phyloP scores from a whole-genome alignment of 305 asterid species.

The Fraxinus floribunda region DNA sequence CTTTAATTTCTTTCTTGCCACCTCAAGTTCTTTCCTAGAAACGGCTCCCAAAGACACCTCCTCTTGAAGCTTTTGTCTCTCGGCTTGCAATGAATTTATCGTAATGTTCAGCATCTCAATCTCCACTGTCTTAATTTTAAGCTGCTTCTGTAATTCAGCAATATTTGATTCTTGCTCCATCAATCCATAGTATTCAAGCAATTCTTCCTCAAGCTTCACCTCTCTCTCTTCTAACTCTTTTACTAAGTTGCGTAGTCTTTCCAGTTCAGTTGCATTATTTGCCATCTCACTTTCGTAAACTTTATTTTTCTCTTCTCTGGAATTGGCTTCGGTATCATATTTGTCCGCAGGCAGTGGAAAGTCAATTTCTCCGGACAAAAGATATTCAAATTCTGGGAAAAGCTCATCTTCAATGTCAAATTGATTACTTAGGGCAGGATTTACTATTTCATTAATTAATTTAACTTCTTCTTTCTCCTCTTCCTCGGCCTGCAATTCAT shows the following conservation, averaged over 20 bases:
- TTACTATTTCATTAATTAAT: conserved; percentile 61
- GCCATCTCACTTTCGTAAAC: conserved; percentile 72
- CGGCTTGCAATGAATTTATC: conserved; percentile 73
- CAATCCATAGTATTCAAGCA: conserved; percentile 81
- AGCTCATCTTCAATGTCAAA: conserved; percentile 67
- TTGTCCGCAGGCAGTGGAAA: conserved; percentile 63
- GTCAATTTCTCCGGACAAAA: conserved; percentile 79
- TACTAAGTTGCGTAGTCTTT: conserved; percentile 63
- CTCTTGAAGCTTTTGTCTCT: conserved; percentile 88
- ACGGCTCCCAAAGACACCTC: conserved; percentile 64
- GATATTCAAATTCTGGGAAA: conserved; percentile 74
- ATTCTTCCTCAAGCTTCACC: conserved; percentile 92
- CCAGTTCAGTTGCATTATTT: conserved; percentile 66
- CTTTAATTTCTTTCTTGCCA: conserved; percentile 72
- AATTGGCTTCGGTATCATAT: conserved; percentile 38
- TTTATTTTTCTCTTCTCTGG: conserved; percentile 57
- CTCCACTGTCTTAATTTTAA: conserved; percentile 79
- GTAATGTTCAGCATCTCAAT: conserved; percentile 86
- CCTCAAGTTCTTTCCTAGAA: conserved; percentile 68
- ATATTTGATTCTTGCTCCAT: conserved; percentile 86
- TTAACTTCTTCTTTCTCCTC: conserved; percentile 95
- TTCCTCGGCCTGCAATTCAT: conserved; percentile 50
- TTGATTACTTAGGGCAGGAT: conserved; percentile 41
- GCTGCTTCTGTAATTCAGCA: conserved; percentile 77
- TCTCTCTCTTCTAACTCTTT: conserved; percentile 86